These are phyloP conservation scores for Blastomyces emzantsi DNA, from an alignment of 2,329 filamentous ascomycete species.

Conservation along the genomic window DNA sequence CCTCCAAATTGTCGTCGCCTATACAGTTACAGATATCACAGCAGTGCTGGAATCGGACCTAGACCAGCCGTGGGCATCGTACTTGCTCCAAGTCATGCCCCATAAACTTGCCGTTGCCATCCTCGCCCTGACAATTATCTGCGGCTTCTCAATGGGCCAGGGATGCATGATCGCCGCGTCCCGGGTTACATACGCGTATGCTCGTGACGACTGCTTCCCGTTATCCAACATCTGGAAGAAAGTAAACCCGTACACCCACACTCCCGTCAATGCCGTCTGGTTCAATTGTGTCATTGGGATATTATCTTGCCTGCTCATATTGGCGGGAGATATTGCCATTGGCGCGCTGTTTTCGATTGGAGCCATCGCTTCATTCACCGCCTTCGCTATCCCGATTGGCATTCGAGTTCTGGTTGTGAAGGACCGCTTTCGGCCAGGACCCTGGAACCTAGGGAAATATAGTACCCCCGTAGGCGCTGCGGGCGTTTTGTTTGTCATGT, in stretches of 20 bases:
- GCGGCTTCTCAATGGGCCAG: slow-evolving; percentile 63
- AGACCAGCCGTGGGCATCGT: slow-evolving; percentile 62
- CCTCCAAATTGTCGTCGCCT: slow-evolving; percentile 63
- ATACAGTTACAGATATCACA: slow-evolving; percentile 58
- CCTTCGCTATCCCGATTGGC: slow-evolving; percentile 37
- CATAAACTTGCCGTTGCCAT: slow-evolving; percentile 53
- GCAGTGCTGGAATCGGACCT: slow-evolving; percentile 51
- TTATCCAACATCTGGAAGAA: slow-evolving; percentile 49
- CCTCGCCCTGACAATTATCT: slow-evolving; percentile 57
- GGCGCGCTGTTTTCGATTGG: slow-evolving; percentile 63
- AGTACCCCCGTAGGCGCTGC: slow-evolving; percentile 49
- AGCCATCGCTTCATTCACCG: slow-evolving; percentile 57
- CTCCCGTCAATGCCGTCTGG: slow-evolving; percentile 63
- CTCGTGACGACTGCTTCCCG: slow-evolving; percentile 62
- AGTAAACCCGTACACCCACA: slow-evolving; percentile 53
- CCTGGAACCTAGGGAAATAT: slow-evolving; percentile 57
- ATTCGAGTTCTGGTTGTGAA: slow-evolving; percentile 46
- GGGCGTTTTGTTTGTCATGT: slow-evolving; percentile 50
- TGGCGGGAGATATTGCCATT: slow-evolving; percentile 54
- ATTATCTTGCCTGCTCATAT: slow-evolving; percentile 53
- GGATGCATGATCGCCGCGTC: slow-evolving; percentile 61
- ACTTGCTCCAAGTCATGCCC: slow-evolving; percentile 56
- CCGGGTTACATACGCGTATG: slow-evolving; percentile 63
- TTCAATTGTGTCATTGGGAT: slow-evolving; percentile 54
- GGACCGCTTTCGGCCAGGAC: slow-evolving; percentile 53